Base-by-base conservation (phyloP, 768 basidiomycete species). In the Pleurotus tuoliensis region DNA sequence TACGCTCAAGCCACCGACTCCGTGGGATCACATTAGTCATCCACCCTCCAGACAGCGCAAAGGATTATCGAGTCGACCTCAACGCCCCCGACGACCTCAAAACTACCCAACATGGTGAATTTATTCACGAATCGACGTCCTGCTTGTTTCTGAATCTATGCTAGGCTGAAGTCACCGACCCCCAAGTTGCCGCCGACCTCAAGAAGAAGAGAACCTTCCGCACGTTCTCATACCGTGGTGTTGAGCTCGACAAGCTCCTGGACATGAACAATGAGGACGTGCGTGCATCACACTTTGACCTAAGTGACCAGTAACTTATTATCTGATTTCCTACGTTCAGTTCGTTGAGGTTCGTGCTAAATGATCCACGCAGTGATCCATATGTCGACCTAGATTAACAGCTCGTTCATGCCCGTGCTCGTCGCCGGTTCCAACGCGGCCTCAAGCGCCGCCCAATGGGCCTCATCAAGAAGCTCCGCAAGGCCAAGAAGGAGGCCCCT, bases 191-290 rank as follows among this genome's bases (percentile, higher is more conserved):
- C 66, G 95, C 95, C 60, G 96, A 95, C 73, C 83, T 96, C 79
- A 97, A 97, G 89, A 95, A 94, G 83, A 94, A 87, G 86, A 82
- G 97, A 69, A 95, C 94, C 58, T 98, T 98, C 90, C 91, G 93
- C 69, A 98, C 96, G 67, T 98, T 96, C 82, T 92, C 92, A 37
- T 99, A 94, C 86, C 91, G 97, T 69, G 97, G 97, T 66, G 78
- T 99, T 67, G 95, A 96, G 82, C 91, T 99, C 65, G 94, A 98
- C 73, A 94, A 97, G 77, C 92, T 98, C 72, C 79, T 99, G 65
- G 97, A 99, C 74, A 73, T 99, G 79, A 84, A 76, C 80, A 98
- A 95, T 65, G 95, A 98, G 71, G 94, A 94, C 69, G 94, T 95
- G 72, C 64, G 90, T 82, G 7, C 12, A 16, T 13, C 39, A 22